Evolutionary conservation across 140 eudicot species (phyloP), one percentile per base, ranked within the genome.

Genomic region (Ambrosia hybrid): DNA sequence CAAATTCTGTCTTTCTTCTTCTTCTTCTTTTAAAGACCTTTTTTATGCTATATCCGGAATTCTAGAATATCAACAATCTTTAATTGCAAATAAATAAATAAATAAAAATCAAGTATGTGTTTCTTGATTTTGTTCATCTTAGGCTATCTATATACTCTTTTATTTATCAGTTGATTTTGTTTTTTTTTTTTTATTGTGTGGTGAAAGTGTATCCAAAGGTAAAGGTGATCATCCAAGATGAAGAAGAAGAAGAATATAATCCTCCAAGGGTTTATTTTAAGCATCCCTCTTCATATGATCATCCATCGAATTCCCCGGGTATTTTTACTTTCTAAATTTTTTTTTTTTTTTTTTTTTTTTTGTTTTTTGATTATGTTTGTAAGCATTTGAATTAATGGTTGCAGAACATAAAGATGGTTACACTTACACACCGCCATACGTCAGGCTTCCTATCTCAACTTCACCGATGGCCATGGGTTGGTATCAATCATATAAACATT

Each of bases 131-230:
- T 68, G 14, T 71, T 79, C 71, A 12, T 64, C 65, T 48, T 4
- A 45, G 34, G 45, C 63, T 70, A 58, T 75, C 63, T 70, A 58
- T 71, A 15, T 68, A 11, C 37, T 33, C 46, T 41, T 41, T 6
- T 4, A 51, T 46, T 13, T 21, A 14, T 49, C 55, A 3, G 72
- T 9, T 68, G 64, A 38, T 43, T 65, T 56, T 52, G 43, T 13
- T 13, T 55, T 37, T 52, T n/a, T n/a, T n/a, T n/a, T n/a, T n/a
- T n/a, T n/a, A n/a, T 76, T 76, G 57, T 49, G n/a, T 68, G 57
- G 55, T 65, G 1, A 1, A 68, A 88, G 90, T 85, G 90, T 88
- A 88, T 78, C 90, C 88, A 17, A 88, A 78, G 79, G 90, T 88
- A 73, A 87, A 82, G 86, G 94, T 88, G 74, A 85, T 81, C 63